These are phyloP conservation scores for Boletus smithii DNA, from an alignment of 1,284 basidiomycete genomes.

Conservation along the genomic window DNA sequence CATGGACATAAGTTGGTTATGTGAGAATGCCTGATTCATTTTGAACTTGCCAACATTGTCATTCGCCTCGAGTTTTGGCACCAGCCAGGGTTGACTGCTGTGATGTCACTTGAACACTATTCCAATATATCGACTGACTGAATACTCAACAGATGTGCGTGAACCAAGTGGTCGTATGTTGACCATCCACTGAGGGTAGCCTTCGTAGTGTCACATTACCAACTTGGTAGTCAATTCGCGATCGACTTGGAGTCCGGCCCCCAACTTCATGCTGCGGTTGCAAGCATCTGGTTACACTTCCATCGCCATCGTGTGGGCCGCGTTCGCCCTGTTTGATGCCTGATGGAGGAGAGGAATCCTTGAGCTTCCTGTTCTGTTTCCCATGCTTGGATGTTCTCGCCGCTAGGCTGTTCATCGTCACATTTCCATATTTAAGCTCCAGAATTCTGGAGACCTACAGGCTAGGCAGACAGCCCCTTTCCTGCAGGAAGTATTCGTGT, in stretches of 20 bases:
- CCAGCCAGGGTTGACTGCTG: neutral
- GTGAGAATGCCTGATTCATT: neutral
- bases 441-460: neutral
- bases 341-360: neutral
- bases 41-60: neutral
- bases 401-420: neutral
- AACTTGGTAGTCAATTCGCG: neutral
- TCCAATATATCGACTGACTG: neutral
- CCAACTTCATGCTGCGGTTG: neutral
- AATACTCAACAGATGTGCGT: neutral
- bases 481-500: neutral
- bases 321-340: conserved; percentile 3
- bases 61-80: neutral
- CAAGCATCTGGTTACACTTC: neutral
- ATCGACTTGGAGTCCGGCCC: neutral
- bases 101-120: neutral
- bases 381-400: neutral
- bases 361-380: neutral
- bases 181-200: neutral
- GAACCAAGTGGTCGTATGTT: neutral
- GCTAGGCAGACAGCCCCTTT: neutral
- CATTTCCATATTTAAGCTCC: neutral
- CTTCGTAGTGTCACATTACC: neutral
- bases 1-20: neutral
- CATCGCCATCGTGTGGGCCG: neutral